Evolutionary conservation across 352 stramenopile species (phyloP).

Genomic region (Thraustochytrium aureum): DNA sequence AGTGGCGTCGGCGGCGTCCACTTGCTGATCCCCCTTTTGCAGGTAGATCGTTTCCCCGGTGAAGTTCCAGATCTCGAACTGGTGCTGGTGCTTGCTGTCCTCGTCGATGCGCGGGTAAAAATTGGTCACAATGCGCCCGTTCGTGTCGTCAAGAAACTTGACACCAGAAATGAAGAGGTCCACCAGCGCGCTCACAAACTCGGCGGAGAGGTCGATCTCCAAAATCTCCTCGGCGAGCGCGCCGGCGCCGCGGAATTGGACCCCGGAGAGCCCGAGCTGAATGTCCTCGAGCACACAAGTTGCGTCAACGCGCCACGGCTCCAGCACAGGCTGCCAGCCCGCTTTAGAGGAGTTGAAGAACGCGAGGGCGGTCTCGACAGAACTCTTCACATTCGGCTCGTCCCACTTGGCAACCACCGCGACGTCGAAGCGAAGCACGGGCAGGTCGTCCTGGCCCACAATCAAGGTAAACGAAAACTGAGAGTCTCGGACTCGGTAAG

Average conservation of each 20-base stretch:
- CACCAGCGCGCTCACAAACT: conserved; percentile 20
- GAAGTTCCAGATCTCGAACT: conserved; percentile 45
- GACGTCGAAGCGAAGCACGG: conserved; percentile 39
- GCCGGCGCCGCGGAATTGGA: conserved; percentile 29
- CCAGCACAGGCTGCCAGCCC: conserved; percentile 43
- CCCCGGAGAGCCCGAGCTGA: not conserved
- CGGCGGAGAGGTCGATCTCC: conserved; percentile 39
- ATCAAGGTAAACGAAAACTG: conserved; percentile 9
- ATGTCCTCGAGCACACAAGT: conserved; percentile 4
- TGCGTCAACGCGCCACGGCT: conserved; percentile 32
- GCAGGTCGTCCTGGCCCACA: conserved; percentile 23
- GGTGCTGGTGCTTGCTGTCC: conserved; percentile 44
- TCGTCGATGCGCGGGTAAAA: conserved; percentile 51
- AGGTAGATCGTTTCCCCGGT: conserved; percentile 35
- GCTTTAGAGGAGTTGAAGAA: conserved; percentile 36
- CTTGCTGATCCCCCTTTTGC: not conserved
- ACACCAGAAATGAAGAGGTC: conserved; percentile 11
- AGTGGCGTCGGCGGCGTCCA: not conserved
- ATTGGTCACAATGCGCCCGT: not conserved
- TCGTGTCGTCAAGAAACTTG: conserved; percentile 2
- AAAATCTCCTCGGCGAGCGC: conserved; percentile 24
- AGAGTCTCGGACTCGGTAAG: not conserved
- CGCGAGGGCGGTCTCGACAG: conserved; percentile 8
- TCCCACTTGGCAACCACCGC: conserved; percentile 3
- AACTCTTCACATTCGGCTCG: not conserved